Percentiles rank a stretch among this genome's conserved stretches.
Evolutionary conservation across 345 rosid genomes (phyloP).

Genomic region (Syzygium oleosum): DNA sequence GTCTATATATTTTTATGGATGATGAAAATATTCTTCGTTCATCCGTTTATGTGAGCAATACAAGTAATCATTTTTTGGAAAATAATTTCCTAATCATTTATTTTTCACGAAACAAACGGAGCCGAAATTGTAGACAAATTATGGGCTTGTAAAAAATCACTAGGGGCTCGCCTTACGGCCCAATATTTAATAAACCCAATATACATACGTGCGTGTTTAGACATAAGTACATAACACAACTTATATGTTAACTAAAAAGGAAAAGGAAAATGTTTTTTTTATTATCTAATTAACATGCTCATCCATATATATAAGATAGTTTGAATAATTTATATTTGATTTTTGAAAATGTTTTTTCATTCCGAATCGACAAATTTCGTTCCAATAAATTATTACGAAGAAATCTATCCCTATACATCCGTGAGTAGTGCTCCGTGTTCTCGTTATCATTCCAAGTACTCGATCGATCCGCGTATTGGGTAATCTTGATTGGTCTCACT

Average conservation of each 20-base stretch:
- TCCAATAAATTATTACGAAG: not conserved
- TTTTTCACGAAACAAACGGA: too few relatives aligned
- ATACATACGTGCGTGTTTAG: not conserved
- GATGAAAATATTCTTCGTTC: too few relatives aligned
- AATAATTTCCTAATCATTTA: too few relatives aligned
- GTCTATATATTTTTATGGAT: too few relatives aligned
- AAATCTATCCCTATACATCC: not conserved
- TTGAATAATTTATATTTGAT: not conserved
- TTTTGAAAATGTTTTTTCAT: not conserved
- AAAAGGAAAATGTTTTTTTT: not conserved
- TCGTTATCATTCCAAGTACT: not conserved
- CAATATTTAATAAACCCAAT: not conserved
- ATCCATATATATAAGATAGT: not conserved
- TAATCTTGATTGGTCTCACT: not conserved
- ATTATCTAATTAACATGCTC: not conserved
- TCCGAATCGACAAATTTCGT: not conserved
- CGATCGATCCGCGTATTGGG: not conserved
- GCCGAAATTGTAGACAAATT: not conserved
- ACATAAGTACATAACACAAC: not conserved
- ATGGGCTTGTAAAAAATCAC: not conserved
- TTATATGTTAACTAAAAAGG: not conserved
- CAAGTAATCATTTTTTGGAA: too few relatives aligned
- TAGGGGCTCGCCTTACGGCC: not conserved
- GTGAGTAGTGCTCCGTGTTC: not conserved
- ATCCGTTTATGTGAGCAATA: too few relatives aligned